These are phyloP conservation scores for Phaffomyces opuntiae DNA, from an alignment of 805 yeast species.

Conservation along the genomic window DNA sequence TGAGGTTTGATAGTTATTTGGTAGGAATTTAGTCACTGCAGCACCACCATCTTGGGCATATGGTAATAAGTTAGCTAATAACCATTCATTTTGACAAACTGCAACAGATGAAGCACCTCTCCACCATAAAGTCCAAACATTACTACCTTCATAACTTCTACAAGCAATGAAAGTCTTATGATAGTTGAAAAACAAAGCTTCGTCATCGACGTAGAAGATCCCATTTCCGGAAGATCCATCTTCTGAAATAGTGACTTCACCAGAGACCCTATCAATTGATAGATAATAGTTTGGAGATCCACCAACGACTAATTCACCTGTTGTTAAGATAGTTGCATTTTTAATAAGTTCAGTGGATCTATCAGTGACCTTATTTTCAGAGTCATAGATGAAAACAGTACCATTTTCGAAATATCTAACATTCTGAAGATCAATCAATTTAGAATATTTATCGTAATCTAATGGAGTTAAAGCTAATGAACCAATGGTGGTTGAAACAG, in stretches of 20 bases:
- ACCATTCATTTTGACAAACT: slow-evolving; percentile 14
- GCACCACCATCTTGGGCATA: slow-evolving; percentile 7
- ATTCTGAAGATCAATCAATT: slow-evolving; percentile 13
- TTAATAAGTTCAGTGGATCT: slow-evolving; percentile 5
- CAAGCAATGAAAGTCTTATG: slow-evolving; percentile 19
- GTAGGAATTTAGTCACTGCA: slow-evolving; percentile 8
- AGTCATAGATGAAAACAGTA: slow-evolving; percentile 13
- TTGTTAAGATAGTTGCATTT: slow-evolving; percentile 6
- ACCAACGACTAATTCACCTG: slow-evolving; percentile 12
- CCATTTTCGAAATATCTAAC: slow-evolving; percentile 11
- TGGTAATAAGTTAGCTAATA: slow-evolving; percentile 13
- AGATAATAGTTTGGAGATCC: slow-evolving; percentile 6
- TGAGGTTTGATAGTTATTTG: slow-evolving; percentile 12
- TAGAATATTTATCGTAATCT: slow-evolving; percentile 13
- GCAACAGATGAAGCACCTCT: slow-evolving; percentile 18
- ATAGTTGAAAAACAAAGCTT: slow-evolving; percentile 13
- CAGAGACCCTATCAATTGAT: slow-evolving; percentile 8
- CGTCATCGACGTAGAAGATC: slow-evolving; percentile 9
- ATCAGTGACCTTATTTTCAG: background rate
- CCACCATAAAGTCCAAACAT: slow-evolving; percentile 16
- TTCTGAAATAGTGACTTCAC: slow-evolving; percentile 8
- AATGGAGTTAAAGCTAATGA: slow-evolving; percentile 14
- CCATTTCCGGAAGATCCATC: slow-evolving; percentile 10
- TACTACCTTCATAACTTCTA: slow-evolving; percentile 2
- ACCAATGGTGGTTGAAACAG: slow-evolving; percentile 8